Percentiles rank a stretch among this genome's conserved stretches.
Evolutionary conservation across 768 basidiomycete genomes (phyloP).

Genomic region (Leccinum longicurvipes): DNA sequence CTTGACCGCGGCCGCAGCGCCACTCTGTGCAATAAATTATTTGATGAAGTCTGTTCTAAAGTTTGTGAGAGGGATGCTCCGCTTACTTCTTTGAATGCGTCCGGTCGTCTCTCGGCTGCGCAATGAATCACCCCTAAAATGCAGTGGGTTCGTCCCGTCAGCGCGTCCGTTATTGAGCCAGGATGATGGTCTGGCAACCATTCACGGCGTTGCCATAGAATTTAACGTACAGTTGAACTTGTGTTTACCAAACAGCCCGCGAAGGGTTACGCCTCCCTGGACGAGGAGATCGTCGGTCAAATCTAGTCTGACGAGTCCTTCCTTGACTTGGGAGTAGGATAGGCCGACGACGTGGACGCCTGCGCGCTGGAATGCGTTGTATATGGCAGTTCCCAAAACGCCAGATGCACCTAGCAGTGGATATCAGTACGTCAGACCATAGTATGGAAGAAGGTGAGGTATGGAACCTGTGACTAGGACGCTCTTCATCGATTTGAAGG

Average conservation of each 20-base stretch:
- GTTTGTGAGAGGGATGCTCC: not conserved
- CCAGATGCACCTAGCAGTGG: conserved; percentile 76
- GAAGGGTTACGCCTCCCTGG: conserved; percentile 40
- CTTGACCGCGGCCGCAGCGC: conserved; percentile 64
- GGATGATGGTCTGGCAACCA: not conserved
- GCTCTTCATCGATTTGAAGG: conserved; percentile 35
- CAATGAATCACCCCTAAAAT: conserved; percentile 84
- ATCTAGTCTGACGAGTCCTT: conserved; percentile 59
- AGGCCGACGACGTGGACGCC: conserved; percentile 57
- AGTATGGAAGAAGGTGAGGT: not conserved
- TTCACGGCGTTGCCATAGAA: not conserved
- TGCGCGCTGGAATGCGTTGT: conserved; percentile 54
- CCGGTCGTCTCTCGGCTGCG: conserved; percentile 90
- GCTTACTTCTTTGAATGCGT: conserved; percentile 84
- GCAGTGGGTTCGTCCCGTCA: conserved; percentile 1
- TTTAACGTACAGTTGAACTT: conserved; percentile 67
- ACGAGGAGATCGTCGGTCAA: conserved; percentile 47
- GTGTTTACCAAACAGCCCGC: conserved; percentile 50
- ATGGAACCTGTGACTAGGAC: conserved; percentile 54
- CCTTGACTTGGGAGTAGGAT: conserved; percentile 63
- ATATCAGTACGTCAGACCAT: conserved; percentile 10
- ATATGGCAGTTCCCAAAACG: conserved; percentile 80
- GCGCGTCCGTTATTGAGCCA: not conserved
- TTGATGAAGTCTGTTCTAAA: not conserved
- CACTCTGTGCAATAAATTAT: conserved; percentile 27